Base-by-base conservation (phyloP, 2,329 filamentous ascomycete species). In the Cladosporium sp. region DNA sequence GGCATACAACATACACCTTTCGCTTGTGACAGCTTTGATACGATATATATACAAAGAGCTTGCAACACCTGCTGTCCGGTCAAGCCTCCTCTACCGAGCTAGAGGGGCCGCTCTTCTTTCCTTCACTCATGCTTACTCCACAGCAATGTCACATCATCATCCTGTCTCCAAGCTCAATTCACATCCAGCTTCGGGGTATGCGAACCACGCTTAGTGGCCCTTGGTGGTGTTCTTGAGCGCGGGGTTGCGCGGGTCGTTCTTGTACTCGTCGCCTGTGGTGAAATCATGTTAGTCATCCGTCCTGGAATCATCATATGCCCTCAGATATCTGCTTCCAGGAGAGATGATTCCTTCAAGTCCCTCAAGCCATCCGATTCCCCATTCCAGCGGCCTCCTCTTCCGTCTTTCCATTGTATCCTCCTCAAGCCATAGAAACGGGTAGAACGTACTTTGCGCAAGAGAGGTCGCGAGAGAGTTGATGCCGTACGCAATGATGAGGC, bases 221-320 rank as follows among this genome's bases (percentile, higher is more conserved):
- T 58, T 54, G 57, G 63, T 64, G 48, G 56, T 51, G 48, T 57
- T 63, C 63, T 70, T 72, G 45, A 65, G 66, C 50, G 78, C 77
- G 61, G 84, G 84, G 82, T 96, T 96, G 74, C 91, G 85, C 62
- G 91, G 89, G 76, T 97, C 92, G 80, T 95, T 95, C 85, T 91
- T 95, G 83, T 82, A 96, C 78, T 97, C 89, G 66, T 87, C 88
- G 78, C 84, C 92, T 97, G 65, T 59, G 22, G 41, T 37, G 9
- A 13, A 13, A 16, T 9, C 32, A 44, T 11, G 49, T 45, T 33
- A 52, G 41, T 41, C 19, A 5, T 45, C n/a, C 33, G 18, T 34
- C 38, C 49, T 43, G 5, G 4, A 43, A 11, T 43, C 18, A 14
- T 18, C 16, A 43, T 43, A 16, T 43, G 14, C 40, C 40, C 14